phyloP scores from a whole-genome alignment of 768 basidiomycete species.

The Mycena capillaripes region DNA sequence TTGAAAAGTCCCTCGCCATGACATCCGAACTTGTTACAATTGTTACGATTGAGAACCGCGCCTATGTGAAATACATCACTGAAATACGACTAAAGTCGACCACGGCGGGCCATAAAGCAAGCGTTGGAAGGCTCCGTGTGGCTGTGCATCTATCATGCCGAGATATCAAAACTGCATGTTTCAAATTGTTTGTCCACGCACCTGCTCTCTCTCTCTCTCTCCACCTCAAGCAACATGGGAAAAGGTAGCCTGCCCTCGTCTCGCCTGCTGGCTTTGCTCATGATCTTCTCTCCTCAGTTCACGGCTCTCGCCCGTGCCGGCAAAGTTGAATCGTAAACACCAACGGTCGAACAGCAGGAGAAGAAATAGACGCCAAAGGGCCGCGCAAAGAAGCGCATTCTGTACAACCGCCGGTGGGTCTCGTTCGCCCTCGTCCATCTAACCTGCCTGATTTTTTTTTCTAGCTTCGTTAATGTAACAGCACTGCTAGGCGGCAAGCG shows the following conservation, averaged over 20 bases:
- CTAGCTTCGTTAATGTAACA: slow-evolving; percentile 94
- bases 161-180: too few relatives aligned
- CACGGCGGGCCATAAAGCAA: too few relatives aligned
- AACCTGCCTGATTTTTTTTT: not conserved
- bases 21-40: too few relatives aligned
- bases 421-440: slow-evolving; percentile 9
- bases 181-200: too few relatives aligned
- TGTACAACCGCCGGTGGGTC: slow-evolving; percentile 93
- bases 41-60: too few relatives aligned
- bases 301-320: slow-evolving; percentile 99
- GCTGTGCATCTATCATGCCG: too few relatives aligned
- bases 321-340: slow-evolving; percentile 98
- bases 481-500: slow-evolving; percentile 93
- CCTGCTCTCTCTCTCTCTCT: too few relatives aligned
- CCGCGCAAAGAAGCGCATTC: slow-evolving; percentile 95
- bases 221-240: slow-evolving; percentile 78
- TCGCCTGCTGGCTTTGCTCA: slow-evolving; percentile 33
- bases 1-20: too few relatives aligned
- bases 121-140: too few relatives aligned
- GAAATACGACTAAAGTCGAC: too few relatives aligned
- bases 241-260: slow-evolving; percentile 63
- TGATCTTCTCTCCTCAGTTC: slow-evolving; percentile 67
- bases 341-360: slow-evolving; percentile 98
- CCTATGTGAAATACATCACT: too few relatives aligned
- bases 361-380: slow-evolving; percentile 99